These are phyloP conservation scores for Stellera chamaejasme DNA, from an alignment of 345 rosid genomes.

Conservation along the genomic window DNA sequence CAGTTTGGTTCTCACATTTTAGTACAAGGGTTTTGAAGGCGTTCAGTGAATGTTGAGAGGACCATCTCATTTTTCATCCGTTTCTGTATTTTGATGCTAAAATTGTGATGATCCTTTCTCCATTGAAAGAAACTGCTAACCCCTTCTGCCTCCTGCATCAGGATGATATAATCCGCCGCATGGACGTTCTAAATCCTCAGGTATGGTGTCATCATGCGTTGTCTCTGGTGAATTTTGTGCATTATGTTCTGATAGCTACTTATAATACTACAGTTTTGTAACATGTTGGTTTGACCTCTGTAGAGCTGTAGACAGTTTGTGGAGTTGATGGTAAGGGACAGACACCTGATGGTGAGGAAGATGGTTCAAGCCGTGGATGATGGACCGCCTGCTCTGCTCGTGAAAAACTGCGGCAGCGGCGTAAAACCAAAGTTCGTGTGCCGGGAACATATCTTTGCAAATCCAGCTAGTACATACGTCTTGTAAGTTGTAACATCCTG, in stretches of 20 bases:
- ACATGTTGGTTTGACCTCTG: conserved; percentile 2
- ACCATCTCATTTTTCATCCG: too few species aligned
- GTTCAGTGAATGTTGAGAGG: too few species aligned
- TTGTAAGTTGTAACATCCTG: conserved; percentile 17
- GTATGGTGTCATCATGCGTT: conserved; percentile 25
- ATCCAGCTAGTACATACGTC: conserved; percentile 42
- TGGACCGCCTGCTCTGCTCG: conserved; percentile 46
- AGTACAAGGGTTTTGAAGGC: too few species aligned
- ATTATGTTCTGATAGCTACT: background rate
- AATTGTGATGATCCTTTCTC: too few species aligned
- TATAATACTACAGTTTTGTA: background rate
- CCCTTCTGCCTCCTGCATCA: conserved; percentile 17
- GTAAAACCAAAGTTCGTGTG: conserved; percentile 32
- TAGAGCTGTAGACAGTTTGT: conserved; percentile 69
- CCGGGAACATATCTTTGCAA: conserved; percentile 67
- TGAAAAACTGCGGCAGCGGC: conserved; percentile 24
- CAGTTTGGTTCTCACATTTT: too few species aligned
- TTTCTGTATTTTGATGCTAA: too few species aligned
- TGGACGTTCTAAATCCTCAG: conserved; percentile 89
- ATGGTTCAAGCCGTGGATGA: conserved; percentile 44
- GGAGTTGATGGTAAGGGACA: conserved; percentile 73
- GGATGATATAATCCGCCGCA: conserved; percentile 55
- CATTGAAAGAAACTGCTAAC: too few species aligned
- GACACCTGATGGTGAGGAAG: conserved; percentile 49
- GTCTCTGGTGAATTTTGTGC: background rate